Base-by-base conservation (phyloP, 2,329 filamentous ascomycete genomes). In the Davidsoniella australis region DNA sequence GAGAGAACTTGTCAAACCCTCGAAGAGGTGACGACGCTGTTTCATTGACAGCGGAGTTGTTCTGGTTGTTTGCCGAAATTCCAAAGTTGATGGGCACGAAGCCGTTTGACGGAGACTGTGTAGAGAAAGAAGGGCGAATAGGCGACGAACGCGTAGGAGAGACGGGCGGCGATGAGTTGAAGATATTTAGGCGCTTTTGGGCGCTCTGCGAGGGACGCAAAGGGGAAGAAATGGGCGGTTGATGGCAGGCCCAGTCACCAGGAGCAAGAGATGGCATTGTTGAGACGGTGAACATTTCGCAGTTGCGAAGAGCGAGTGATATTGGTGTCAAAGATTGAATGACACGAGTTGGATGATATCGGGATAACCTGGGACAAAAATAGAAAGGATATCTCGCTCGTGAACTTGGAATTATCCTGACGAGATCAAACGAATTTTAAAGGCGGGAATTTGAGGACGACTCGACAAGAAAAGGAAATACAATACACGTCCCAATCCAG, bases 151-250 rank as follows among this genome's bases (percentile, higher is more conserved):
- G 41, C 9, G 43, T 39, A 10, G 42, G 47, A 12, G 43, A 43
- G 16, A 42, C 43, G 12, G 50, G 47, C 4, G 50, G 50, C 3
- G 50, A 52, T n/a, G 47, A 49, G 18, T 42, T 42, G 7, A 52
- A 45, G 20, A 23, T 23, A 23, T 23, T 5, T 12, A 49, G 47
- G 17, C 24, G 17, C 14, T 36, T 23, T 17, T 52, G 37, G 12
- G 46, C 20, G n/a, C 37, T 61, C 10, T 75, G 74, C 2, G 74
- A 76, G 2, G 75, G 78, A 2, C 75, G 75, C 3, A 77, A 70
- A 5, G 73, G 75, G 44, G 75, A 78, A 1, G 75, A 63, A 26
- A 69, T 62, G 36, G 51, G 48, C 7, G 54, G 54, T 44, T 51
- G 46, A 42, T 54, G 44, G 60, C 69, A 60, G 45, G 67, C 62